Base-by-base conservation (phyloP, 108 stramenopile genomes). In the Phaeodactylum tricornutum region DNA sequence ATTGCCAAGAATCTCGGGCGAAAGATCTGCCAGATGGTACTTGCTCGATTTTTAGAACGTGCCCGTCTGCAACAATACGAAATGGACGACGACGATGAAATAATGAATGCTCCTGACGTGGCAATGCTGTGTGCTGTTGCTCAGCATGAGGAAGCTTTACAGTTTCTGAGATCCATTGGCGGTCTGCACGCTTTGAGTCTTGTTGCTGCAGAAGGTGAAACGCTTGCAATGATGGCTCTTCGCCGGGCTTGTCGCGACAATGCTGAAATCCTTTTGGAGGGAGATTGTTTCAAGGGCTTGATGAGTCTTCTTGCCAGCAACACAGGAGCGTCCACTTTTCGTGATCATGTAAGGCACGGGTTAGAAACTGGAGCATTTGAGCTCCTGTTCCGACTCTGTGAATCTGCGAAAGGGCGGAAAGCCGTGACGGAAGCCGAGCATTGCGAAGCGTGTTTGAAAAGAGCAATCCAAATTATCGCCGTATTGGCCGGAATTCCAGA, bases 131-230 rank as follows among this genome's bases (percentile, higher is more conserved):
- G 81, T 57, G 72, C 76, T 4, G 62, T 89, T 23, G 72, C 81
- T 9, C 73, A 79, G 37, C 78, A 65, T 51, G 71, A 76, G 11
- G 61, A 64, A 32, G 67, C 83, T 5, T 56, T 89, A 5, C 35
- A 63, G 20, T 49, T 62, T n/a, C 56, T 89, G 15, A 61, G 69
- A 43, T 64, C 63, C 23, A 45, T 75, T 29, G 79, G 77, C 8
- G 87, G 87, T 11, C 56, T 85, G 14, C 72, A 84, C 52, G 87
- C 87, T 24, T 50, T 89, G 12, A 64, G 74, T 40, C 75, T 79
- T 29, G 56, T 89, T 40, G 87, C 87, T 8, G 75, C 70, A 19
- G 87, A 89, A 43, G 87, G 87, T 9, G 71, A 82, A 27, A 23
- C 78, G 1, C 22, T 58, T 0, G 83, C 83, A 6, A 55, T 89